Base-by-base conservation (phyloP, 73 alveolate genomes). In the Tetrahymena thermophila region DNA sequence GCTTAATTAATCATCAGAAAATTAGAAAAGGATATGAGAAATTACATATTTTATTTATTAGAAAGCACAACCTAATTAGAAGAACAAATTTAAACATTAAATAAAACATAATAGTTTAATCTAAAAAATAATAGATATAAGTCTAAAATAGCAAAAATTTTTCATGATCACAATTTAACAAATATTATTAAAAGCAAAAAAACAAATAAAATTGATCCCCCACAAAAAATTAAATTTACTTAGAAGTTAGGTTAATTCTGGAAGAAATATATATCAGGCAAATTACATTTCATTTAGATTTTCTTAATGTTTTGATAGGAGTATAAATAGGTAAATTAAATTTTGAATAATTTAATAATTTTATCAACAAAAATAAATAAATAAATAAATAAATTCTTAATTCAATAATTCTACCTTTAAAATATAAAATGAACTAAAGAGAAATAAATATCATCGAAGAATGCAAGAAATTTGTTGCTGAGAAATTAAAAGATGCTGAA, bases 401-500 rank as follows among this genome's bases (percentile, higher is more conserved):
- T 6, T 50, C 83, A 50, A 50, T 50, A 50, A 50, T 50, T 50
- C 83, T 50, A 50, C 83, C 83, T 14, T 50, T 50, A 50, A 50
- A 19, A 71, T 28, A 71, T 71, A 71, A 71, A 17, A 71, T 71
- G 89, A 71, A 71, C 11, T 34, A 71, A 71, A 71, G 89, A 71
- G 89, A 71, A 71, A 71, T n/a, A 23, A n/a, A 71, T 25, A 71
- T 71, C 37, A 71, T 71, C 1, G 89, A 71, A 71, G 89, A 71
- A 71, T 71, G 89, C 43, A 94, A 85, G 43, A 43, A 38, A 34
- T 94, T 94, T 85, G 95, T 94, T 37, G 93, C 93, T 43, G 84
- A 84, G 40, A 35, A 35, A 19, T 71, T 94, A 6, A 38, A 93
- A 35, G 93, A 85, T 83, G 85, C 96, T 94, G 97, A 95, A 94